Base-by-base conservation (phyloP, 2,329 filamentous ascomycete genomes). In the Biscogniauxia marginata region DNA sequence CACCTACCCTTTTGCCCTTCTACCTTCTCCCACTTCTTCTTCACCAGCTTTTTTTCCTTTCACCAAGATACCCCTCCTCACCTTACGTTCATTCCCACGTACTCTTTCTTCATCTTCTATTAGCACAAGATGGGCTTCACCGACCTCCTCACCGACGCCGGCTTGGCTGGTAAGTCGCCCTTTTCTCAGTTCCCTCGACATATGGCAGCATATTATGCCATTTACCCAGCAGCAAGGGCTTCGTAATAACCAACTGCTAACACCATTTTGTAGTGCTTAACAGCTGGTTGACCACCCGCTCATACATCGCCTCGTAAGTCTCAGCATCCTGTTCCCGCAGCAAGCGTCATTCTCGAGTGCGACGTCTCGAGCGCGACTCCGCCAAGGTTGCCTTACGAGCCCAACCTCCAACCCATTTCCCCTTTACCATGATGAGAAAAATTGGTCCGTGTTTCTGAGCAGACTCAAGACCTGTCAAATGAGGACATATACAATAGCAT, bases 371-470 rank as follows among this genome's bases (percentile, higher is more conserved):
- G 47, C 43, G 34, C 25, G 19, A 46, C 30, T 48, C 55, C 16
- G 54, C 47, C 25, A 21, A 50, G 50, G 51, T 58, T 54, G 25
- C 25, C 25, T 30, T 30, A 7, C 53, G 58, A 54, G 54, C 61
- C 61, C 52, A 63, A 60, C 39, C 49, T 8, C 46, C 49, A 7
- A 22, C 61, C 61, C 62, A 63, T 63, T 74, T 68, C 65, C 66
- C 54, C 49, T 48, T 50, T 53, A 61, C 49, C 49, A 82, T 87
- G 86, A 89, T 89, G 86, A 89, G 80, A 86, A 81, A 77, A 77
- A 83, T 89, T 89, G 85, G 87, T 90, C 87, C 87, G 86, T 90
- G 86, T 90, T 90, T 82, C 87, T 83, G 86, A 89, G 84, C 84
- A 84, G 86, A 84, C 65, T 82, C 86, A 89, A 89, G 88, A 85